phyloP scores from a whole-genome alignment of 257 asterid species.

The Capsicum rhomboideum region DNA sequence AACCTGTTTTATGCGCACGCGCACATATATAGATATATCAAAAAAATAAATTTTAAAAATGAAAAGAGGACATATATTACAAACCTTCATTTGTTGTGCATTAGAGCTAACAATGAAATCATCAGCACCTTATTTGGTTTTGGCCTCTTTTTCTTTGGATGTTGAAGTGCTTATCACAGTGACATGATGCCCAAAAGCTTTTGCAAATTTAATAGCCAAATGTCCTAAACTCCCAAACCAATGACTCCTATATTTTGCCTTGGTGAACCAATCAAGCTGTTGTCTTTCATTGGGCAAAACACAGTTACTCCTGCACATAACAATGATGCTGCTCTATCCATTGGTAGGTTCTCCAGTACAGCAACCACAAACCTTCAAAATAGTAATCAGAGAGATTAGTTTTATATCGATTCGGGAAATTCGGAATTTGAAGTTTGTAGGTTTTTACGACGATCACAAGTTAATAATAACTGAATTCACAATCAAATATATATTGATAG shows the following conservation, averaged over 20 bases:
- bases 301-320: slow-evolving; percentile 76
- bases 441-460: too few relatives aligned
- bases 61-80: slow-evolving; percentile 36
- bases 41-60: too few relatives aligned
- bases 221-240: slow-evolving; percentile 80
- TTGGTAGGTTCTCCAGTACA: slow-evolving; percentile 54
- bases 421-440: too few relatives aligned
- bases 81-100: slow-evolving; percentile 57
- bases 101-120: slow-evolving; percentile 66
- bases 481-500: too few relatives aligned
- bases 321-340: slow-evolving; percentile 91
- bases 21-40: too few relatives aligned
- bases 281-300: slow-evolving; percentile 57
- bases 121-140: slow-evolving; percentile 53
- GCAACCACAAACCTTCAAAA: slow-evolving; percentile 56
- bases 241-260: slow-evolving; percentile 54
- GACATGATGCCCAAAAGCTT: slow-evolving; percentile 77
- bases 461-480: too few relatives aligned
- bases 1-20: not conserved
- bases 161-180: slow-evolving; percentile 80
- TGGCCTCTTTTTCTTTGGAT: slow-evolving; percentile 70
- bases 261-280: slow-evolving; percentile 28
- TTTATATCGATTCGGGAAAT: too few relatives aligned
- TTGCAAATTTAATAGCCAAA: slow-evolving; percentile 67
- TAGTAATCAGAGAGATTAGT: not conserved